These are phyloP conservation scores for Pythium myriotylum DNA, from an alignment of 352 stramenopile genomes.

Conservation along the genomic window DNA sequence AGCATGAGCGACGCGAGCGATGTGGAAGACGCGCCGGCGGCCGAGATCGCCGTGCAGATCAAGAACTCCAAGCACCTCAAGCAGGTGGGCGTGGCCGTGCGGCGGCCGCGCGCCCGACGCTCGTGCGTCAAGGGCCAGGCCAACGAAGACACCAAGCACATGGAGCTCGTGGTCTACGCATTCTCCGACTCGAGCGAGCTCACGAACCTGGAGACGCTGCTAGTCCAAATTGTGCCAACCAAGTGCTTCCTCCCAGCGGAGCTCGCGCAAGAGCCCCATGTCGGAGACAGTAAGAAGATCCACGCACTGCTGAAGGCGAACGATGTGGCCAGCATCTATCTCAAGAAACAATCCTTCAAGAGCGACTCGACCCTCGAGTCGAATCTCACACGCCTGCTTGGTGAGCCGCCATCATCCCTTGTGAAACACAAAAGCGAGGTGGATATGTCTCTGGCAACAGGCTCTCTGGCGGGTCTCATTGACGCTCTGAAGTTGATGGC, in stretches of 20 bases:
- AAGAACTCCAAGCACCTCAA: conserved; percentile 82
- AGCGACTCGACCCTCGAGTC: conserved; percentile 54
- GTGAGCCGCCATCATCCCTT: conserved; percentile 42
- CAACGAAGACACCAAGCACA: conserved; percentile 85
- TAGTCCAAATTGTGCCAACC: conserved; percentile 78
- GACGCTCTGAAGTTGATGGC: conserved; percentile 71
- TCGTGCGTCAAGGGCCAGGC: conserved; percentile 76
- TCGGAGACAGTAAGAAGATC: conserved; percentile 85
- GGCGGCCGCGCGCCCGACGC: conserved; percentile 62
- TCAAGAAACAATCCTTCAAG: conserved; percentile 73
- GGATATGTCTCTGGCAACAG: conserved; percentile 69
- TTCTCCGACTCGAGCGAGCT: conserved; percentile 88
- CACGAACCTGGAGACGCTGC: conserved; percentile 80
- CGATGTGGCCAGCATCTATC: conserved; percentile 53
- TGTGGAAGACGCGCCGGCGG: conserved; percentile 45
- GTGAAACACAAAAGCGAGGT: conserved; percentile 67
- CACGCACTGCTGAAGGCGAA: conserved; percentile 73
- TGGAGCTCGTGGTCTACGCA: conserved; percentile 72
- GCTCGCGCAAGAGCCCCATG: conserved; percentile 51
- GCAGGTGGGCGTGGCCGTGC: conserved; percentile 78
- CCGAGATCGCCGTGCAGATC: conserved; percentile 81
- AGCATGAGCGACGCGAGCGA: conserved; percentile 43
- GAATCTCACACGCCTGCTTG: conserved; percentile 69
- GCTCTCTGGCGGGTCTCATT: conserved; percentile 67
- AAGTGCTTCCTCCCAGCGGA: conserved; percentile 73